Conservation (phyloP, 1,139 yeast genomes). For the Candida sanyaensis region DNA sequence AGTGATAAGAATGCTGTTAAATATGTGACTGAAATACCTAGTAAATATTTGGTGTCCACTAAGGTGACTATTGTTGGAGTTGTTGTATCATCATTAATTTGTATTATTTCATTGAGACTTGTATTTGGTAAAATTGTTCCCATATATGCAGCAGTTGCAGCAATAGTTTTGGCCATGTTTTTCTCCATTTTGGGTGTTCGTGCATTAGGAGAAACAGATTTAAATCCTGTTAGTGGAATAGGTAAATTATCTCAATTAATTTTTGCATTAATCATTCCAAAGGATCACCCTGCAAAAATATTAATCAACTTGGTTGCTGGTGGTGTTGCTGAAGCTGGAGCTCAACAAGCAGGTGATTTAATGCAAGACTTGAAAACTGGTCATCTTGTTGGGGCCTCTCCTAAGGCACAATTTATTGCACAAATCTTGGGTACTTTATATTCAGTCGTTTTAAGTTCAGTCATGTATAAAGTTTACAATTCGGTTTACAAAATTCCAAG, state of each 20-base stretch:
- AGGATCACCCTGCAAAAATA: constrained; percentile 74
- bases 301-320: constrained; percentile 90
- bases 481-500: constrained; percentile 84
- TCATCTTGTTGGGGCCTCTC: constrained; percentile 87
- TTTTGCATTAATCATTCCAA: constrained; percentile 82
- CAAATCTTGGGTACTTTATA: constrained; percentile 85
- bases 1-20: constrained; percentile 6
- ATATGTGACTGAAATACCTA: constrained; percentile 15
- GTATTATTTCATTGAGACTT: constrained; percentile 61
- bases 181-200: constrained; percentile 86
- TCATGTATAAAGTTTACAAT: constrained; percentile 83
- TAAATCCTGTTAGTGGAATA: constrained; percentile 95
- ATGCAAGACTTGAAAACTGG: constrained; percentile 98
- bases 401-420: constrained; percentile 87
- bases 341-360: constrained; percentile 97
- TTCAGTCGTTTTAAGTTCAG: constrained; percentile 75
- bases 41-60: constrained; percentile 51
- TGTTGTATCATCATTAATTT: constrained; percentile 60
- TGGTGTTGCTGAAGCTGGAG: constrained; percentile 97
- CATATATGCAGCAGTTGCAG: constrained; percentile 63
- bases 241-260: constrained; percentile 90
- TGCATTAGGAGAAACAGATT: constrained; percentile 94
- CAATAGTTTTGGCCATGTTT: constrained; percentile 73
- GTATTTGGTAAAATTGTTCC: constrained; percentile 78
- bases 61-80: constrained; percentile 62